Base-by-base conservation (phyloP, 176 grass and related monocot genomes). In the Zoysia pacifica region DNA sequence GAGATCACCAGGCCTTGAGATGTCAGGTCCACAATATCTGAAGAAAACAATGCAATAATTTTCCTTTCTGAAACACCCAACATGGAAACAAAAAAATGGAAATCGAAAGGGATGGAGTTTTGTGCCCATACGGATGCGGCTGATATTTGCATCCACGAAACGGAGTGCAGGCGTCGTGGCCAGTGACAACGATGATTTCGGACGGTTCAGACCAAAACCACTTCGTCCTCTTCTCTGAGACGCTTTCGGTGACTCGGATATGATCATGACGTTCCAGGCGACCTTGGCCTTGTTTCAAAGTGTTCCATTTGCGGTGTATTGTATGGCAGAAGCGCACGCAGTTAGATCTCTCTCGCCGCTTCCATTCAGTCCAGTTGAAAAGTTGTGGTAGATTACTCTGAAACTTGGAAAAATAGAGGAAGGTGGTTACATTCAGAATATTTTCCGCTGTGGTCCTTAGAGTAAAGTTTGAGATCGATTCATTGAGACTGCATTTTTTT, bases 201-300 rank as follows among this genome's bases (percentile, higher is more conserved):
- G 69, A 74, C 53, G 64, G 52, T 5, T 28, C 62, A 38, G 52
- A 62, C 75, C 69, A 69, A 47, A 74, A 61, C 62, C 53, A 5
- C 41, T 62, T 65, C 28, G 69, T 68, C 65, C 49, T 69, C 47
- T 20, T 61, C 86, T 38, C 1, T 48, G 45, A 61, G 5, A 16
- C 28, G 28, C 28, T 15, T 14, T 9, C 1, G 6, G 11, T 62
- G 75, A 79, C 52, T 74, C 52, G 19, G 62, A 81, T 28, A 28
- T 61, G 85, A 83, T 43, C 81, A 88, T 15, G 86, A 84, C 75
- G 39, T 84, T 28, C 63, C 15, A 53, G 68, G 10, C 43, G 20
- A 48, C 1, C 39, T 40, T 19, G 19, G 7, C 64, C 15, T 20
- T 52, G 10, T 36, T 37, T 72, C 36, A 13, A 36, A 28, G 28